Evolutionary conservation across 495 filamentous ascomycete species (phyloP).

Genomic region (Aspergillus nidulans): DNA sequence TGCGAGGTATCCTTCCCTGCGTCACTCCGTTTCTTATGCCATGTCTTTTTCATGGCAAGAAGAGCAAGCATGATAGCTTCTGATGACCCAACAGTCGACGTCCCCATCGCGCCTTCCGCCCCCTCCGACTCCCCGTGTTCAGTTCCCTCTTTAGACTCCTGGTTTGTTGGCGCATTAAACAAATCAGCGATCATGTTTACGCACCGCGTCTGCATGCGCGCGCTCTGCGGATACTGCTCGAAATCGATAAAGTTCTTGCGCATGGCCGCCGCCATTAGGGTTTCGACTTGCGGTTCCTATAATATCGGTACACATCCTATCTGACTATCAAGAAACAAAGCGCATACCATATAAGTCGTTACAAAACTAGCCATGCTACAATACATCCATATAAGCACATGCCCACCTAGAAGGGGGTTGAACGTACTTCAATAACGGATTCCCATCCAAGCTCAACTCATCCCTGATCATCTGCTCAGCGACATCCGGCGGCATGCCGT

Average conservation of each 20-base stretch:
- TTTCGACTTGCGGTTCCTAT: slow-evolving; percentile 78
- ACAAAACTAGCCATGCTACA: slow-evolving; percentile 72
- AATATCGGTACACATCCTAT: not conserved
- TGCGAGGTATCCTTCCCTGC: slow-evolving; percentile 68
- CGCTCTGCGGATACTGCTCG: slow-evolving; percentile 78
- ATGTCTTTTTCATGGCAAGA: slow-evolving; percentile 92
- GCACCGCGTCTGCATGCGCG: slow-evolving; percentile 83
- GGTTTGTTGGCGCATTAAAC: slow-evolving; percentile 61
- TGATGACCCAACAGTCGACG: slow-evolving; percentile 78
- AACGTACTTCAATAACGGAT: slow-evolving; percentile 73
- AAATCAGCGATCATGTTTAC: slow-evolving; percentile 85
- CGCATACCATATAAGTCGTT: slow-evolving; percentile 77
- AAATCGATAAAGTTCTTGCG: slow-evolving; percentile 90
- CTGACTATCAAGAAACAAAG: not conserved
- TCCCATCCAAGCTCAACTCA: slow-evolving; percentile 79
- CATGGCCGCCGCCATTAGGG: slow-evolving; percentile 77
- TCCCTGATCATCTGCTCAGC: slow-evolving; percentile 86
- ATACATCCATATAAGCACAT: not conserved
- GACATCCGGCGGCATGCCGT: slow-evolving; percentile 72
- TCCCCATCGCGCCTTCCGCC: slow-evolving; percentile 62
- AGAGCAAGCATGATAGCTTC: slow-evolving; percentile 89
- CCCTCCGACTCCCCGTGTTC: no score
- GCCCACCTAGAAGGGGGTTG: not conserved
- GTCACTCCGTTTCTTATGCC: slow-evolving; percentile 78
- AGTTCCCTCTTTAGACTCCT: slow-evolving; percentile 35